These are phyloP conservation scores for Diplodia mutila DNA, from an alignment of 2,329 filamentous ascomycete genomes.

Conservation along the genomic window DNA sequence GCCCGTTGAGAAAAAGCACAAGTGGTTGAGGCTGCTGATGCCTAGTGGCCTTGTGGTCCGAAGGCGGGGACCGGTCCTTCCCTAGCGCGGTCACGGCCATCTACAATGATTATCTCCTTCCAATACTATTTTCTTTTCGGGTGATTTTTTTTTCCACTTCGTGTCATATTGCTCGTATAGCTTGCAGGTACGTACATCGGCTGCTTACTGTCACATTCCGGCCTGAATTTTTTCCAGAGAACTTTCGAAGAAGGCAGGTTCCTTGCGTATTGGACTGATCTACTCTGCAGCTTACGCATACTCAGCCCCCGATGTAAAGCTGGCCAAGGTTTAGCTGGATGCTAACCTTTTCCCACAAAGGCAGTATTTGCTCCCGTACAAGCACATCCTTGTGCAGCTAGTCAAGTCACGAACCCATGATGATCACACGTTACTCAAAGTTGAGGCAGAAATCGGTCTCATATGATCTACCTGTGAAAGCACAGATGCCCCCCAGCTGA, in stretches of 20 bases:
- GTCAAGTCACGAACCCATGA: too few species aligned
- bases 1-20: not conserved
- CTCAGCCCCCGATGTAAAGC: not conserved
- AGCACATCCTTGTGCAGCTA: not conserved
- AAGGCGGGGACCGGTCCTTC: not conserved
- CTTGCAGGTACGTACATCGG: not conserved
- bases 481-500: not conserved
- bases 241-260: not conserved
- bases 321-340: not conserved
- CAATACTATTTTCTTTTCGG: not conserved
- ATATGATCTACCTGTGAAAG: not conserved
- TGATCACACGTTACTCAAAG: too few species aligned
- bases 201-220: not conserved
- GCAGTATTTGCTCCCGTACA: not conserved
- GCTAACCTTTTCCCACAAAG: not conserved
- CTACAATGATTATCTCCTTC: not conserved
- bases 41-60: not conserved
- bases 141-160: not conserved
- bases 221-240: not conserved
- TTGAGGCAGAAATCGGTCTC: not conserved
- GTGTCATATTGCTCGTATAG: not conserved
- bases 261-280: not conserved
- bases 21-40: not conserved
- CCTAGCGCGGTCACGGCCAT: not conserved
- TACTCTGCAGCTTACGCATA: not conserved